Evolutionary conservation across 768 basidiomycete species (phyloP).

Genomic region (Pleurotus djamor): DNA sequence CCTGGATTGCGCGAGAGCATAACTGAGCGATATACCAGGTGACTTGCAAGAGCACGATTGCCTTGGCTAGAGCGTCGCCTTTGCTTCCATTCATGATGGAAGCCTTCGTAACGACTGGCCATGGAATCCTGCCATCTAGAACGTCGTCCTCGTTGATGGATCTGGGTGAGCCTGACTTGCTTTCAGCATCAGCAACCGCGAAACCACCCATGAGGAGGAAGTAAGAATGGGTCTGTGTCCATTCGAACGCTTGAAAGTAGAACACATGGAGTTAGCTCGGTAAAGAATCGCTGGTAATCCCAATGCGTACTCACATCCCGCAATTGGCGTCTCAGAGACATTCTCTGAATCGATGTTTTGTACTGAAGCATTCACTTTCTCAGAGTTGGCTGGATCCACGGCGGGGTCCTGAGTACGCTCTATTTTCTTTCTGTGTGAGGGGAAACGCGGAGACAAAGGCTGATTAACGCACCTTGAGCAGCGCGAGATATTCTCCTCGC

Average conservation of each 20-base stretch:
- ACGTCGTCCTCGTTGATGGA: background rate
- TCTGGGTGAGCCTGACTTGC: background rate
- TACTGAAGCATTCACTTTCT: too few species aligned
- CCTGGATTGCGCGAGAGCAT: constrained; percentile 17
- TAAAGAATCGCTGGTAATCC: too few species aligned
- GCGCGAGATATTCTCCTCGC: constrained; percentile 8
- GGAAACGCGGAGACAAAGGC: too few species aligned
- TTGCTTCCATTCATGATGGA: constrained; percentile 24
- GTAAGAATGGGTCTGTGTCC: constrained; percentile 20
- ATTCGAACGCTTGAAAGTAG: constrained; percentile 9
- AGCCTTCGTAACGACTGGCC: constrained; percentile 4
- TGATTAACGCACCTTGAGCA: too few species aligned
- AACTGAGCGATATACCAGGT: constrained; percentile 31
- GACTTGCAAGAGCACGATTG: constrained; percentile 27
- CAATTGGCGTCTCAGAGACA: too few species aligned
- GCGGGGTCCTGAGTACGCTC: too few species aligned
- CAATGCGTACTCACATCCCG: too few species aligned
- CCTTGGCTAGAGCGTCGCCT: constrained; percentile 30
- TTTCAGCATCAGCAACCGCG: background rate
- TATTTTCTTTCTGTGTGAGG: too few species aligned
- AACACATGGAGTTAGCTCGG: too few species aligned
- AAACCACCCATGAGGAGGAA: constrained; percentile 25
- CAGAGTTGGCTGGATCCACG: too few species aligned
- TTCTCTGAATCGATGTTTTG: too few species aligned
- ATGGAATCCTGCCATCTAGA: background rate